Evolutionary conservation across 2,329 filamentous ascomycete genomes (phyloP), one percentile per base, ranked within the genome.

Genomic region (Chalaropsis thielavioides): DNA sequence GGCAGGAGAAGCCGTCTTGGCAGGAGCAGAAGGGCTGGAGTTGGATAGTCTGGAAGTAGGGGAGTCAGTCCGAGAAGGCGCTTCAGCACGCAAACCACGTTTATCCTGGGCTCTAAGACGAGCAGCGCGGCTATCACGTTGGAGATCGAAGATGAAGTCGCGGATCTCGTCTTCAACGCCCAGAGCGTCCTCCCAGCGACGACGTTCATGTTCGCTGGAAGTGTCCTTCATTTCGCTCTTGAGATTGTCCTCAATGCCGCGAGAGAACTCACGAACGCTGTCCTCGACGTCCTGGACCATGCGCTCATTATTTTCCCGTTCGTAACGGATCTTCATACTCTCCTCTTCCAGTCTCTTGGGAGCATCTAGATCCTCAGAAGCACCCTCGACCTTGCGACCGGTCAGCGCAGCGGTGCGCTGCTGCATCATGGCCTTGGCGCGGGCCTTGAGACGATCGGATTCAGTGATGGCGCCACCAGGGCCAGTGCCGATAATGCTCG

Each of bases 221-320:
- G 85, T 86, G 70, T 86, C 88, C 68, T 88, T 83, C 51, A 80
- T 83, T 51, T 87, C 89, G 65, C 95, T 90, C 72, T 94, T 94
- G 31, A 99, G 82, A 71, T 80, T 91, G 70, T 94, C 88, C 73
- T 97, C 92, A 61, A 99, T 84, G 68, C 90, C 85, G 58, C 82
- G 85, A 62, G 89, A 84, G 72, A 96, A 96, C 64, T 95, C 92
- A 35, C 86, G 86, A 58, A 97, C 92, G 71, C 92, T 96, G 54
- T 97, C 94, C 73, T 99, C 94, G 1, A 99, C 92, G 75, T 99
- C 94, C 64, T 85, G 86, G 27, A 96, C 92, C 92, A 99, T 96
- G 66, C 88, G 85, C 75, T 99, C 94, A 70, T 97, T 96, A 70
- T 90, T 89, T 73, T 97, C 92, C 70, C 89, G 89, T 72, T 99